These are phyloP conservation scores for Flaveria robusta DNA, from an alignment of 129 eudicot species.

Conservation along the genomic window DNA sequence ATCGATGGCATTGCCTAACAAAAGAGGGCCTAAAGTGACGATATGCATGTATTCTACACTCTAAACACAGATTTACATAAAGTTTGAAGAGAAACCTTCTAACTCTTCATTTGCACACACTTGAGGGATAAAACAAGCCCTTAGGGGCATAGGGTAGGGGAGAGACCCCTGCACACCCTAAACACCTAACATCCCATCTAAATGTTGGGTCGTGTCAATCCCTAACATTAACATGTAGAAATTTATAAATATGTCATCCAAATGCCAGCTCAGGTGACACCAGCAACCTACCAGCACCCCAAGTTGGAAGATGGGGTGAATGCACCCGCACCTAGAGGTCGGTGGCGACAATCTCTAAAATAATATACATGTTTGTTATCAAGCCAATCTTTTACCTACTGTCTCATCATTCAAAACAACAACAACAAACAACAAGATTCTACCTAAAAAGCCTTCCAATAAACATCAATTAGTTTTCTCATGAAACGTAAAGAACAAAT, in stretches of 20 bases:
- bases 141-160: neutral
- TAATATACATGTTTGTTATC: neutral
- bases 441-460: constrained; percentile 25
- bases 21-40: neutral
- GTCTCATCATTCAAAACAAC: constrained; percentile 27
- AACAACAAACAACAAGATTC: constrained; percentile 22
- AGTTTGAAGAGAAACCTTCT: neutral
- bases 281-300: constrained; percentile 13
- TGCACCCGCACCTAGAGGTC: neutral
- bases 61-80: neutral
- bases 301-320: neutral
- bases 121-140: neutral
- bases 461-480: neutral
- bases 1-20: too few relatives aligned
- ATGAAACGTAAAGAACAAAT: neutral
- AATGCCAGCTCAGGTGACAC: constrained; percentile 25
- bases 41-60: neutral
- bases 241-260: neutral
- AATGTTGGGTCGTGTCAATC: neutral
- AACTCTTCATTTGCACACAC: neutral
- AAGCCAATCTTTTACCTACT: constrained; percentile 11
- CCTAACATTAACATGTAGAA: constrained; percentile 14
- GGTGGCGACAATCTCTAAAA: constrained; percentile 8
- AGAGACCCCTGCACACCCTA: neutral
- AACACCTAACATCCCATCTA: neutral